Conservation (phyloP, 805 yeast species). For the Ogataea kodamae region DNA sequence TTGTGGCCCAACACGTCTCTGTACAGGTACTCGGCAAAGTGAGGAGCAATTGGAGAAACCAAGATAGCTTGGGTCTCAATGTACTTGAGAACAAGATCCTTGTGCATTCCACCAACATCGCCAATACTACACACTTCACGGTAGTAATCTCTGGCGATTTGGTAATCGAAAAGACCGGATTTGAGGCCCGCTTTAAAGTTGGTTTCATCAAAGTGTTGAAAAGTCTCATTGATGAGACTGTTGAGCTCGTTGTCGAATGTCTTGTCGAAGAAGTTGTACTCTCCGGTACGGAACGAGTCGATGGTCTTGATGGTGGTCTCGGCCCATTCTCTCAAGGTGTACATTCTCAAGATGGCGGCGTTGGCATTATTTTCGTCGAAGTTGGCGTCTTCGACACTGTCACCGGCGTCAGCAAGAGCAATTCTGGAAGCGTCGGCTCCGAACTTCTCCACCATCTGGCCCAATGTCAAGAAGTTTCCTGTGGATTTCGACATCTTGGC, state of each 20-base stretch:
- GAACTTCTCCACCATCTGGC: slow-evolving; percentile 78
- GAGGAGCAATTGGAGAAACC: slow-evolving; percentile 93
- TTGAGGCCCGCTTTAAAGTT: slow-evolving; percentile 87
- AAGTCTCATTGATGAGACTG: slow-evolving; percentile 67
- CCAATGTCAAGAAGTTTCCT: slow-evolving; percentile 92
- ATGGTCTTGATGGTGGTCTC: slow-evolving; percentile 63
- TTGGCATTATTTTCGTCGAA: slow-evolving; percentile 95
- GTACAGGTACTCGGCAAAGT: slow-evolving; percentile 87
- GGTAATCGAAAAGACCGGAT: slow-evolving; percentile 89
- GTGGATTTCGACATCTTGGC: slow-evolving; percentile 98
- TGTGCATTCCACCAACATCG: slow-evolving; percentile 67
- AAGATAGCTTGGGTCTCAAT: slow-evolving; percentile 83
- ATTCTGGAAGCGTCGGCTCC: slow-evolving; percentile 98
- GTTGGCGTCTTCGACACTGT: slow-evolving; percentile 94
- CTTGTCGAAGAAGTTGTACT: slow-evolving; percentile 67
- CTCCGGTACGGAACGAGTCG: slow-evolving; percentile 55
- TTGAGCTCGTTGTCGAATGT: slow-evolving; percentile 96
- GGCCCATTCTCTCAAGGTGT: slow-evolving; percentile 92
- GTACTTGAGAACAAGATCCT: slow-evolving; percentile 73
- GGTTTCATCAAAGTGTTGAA: slow-evolving; percentile 65
- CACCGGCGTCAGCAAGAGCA: slow-evolving; percentile 98
- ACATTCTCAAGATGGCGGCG: slow-evolving; percentile 92
- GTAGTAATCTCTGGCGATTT: slow-evolving; percentile 92
- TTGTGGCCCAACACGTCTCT: slow-evolving; percentile 71
- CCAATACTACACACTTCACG: slow-evolving; percentile 68